phyloP scores from a whole-genome alignment of 2,329 filamentous ascomycete species.

The Trichoderma oligosporum region DNA sequence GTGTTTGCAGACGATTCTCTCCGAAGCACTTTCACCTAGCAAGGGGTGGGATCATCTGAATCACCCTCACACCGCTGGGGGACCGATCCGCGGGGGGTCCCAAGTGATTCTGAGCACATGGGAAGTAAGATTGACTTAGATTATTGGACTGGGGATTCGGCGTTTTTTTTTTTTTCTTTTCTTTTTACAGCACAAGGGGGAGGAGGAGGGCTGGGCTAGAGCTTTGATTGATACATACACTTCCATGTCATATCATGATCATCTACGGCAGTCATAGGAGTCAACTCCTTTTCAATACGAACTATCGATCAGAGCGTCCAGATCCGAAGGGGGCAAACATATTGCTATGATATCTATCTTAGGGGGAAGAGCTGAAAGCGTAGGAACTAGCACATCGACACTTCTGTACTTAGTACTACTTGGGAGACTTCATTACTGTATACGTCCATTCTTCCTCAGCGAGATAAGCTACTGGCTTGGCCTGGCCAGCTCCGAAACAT shows the following conservation, averaged over 20 bases:
- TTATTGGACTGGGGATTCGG: conserved; percentile 17
- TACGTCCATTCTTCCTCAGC: background rate
- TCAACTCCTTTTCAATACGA: no score
- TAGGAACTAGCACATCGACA: background rate
- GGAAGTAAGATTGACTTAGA: conserved; percentile 25
- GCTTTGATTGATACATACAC: no score
- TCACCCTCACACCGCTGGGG: background rate
- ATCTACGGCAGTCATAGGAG: no score
- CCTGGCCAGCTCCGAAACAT: conserved; percentile 5
- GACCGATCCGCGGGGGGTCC: conserved; percentile 7
- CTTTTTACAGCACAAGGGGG: no score
- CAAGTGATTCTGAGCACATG: conserved; percentile 19
- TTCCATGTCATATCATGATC: no score
- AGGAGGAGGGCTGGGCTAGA: background rate
- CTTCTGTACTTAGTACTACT: background rate
- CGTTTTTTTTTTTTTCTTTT: no score
- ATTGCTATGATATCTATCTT: no score
- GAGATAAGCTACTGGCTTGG: background rate
- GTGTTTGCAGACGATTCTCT: background rate
- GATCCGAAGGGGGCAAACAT: no score
- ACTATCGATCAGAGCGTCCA: no score
- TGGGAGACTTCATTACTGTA: background rate
- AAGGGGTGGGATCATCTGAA: conserved; percentile 7
- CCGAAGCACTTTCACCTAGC: background rate
- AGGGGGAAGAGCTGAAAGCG: background rate